Evolutionary conservation across 306 rosid genomes (phyloP), one percentile per base, ranked within the genome.

Genomic region (Sechiopsis laciniata): DNA sequence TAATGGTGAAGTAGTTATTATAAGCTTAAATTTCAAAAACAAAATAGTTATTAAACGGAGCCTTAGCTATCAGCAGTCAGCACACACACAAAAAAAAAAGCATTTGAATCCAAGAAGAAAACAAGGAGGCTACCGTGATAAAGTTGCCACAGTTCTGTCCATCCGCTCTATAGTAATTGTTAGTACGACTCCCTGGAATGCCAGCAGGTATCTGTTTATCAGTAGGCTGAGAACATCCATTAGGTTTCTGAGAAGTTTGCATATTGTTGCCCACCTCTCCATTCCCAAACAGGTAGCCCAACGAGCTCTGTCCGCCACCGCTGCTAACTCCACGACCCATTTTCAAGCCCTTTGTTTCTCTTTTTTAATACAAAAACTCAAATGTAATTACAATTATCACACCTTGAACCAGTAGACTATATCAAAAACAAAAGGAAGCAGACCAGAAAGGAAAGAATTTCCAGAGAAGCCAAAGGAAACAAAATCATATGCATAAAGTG

Each of bases 121-220:
- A 24, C 8, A 73, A 60, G 72, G 76, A 70, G 21, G 66, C 37
- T 89, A 91, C 97, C 85, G 97, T 91, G 76, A 91, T 78, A 78
- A 91, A 91, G 80, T 91, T 91, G 79, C 97, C 96, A 58, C 96
- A 89, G 84, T 91, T 91, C 78, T 91, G 97, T 21, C 97, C 97
- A 29, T 91, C 97, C 9, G 88, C 87, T 12, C 97, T 82, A 24
- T 80, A 76, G 82, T 89, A 89, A 67, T 91, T 89, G 87, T 91
- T 91, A 9, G 90, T 87, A 72, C 75, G 88, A 79, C 67, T 83
- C 50, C 90, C 87, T 0, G 76, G 96, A 82, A 89, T 78, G 68
- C 97, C 97, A 58, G 97, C 97, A 1, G 97, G 84, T 76, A 63
- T 78, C 14, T 77, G 65, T 77, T 83, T 82, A 52, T 86, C 83